Evolutionary conservation across 768 basidiomycete genomes (phyloP).

Genomic region (Trametes meyenii): DNA sequence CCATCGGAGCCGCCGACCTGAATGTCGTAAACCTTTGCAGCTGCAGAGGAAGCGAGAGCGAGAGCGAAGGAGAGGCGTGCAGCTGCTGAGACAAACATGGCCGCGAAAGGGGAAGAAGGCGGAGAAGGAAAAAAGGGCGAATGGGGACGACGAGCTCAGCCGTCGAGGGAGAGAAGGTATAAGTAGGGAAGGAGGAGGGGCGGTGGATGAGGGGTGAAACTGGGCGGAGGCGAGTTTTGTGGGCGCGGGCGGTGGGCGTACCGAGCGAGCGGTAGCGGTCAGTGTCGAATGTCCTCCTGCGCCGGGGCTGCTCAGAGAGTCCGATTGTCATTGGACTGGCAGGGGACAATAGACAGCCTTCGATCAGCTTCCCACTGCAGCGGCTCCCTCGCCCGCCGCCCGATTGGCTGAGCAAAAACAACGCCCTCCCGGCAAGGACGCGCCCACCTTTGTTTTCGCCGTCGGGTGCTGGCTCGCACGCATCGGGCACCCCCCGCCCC

Average conservation of each 20-base stretch:
- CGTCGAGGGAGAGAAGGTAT: constrained; percentile 29
- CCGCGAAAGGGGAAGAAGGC: constrained; percentile 8
- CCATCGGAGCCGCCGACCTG: constrained; percentile 54
- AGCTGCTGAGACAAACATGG: constrained; percentile 19
- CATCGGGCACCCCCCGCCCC: too few species aligned
- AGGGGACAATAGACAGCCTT: constrained; percentile 5
- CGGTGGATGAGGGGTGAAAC: constrained; percentile 24
- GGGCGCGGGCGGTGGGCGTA: constrained; percentile 7
- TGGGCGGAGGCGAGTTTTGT: constrained; percentile 16
- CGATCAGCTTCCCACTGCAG: constrained; percentile 9
- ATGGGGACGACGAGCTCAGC: constrained; percentile 40
- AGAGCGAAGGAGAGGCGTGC: constrained; percentile 46
- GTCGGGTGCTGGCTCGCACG: background rate
- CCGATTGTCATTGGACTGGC: too few species aligned
- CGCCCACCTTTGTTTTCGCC: background rate
- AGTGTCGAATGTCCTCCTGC: background rate
- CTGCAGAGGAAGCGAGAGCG: constrained; percentile 51
- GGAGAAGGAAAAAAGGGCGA: constrained; percentile 41
- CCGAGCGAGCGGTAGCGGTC: constrained; percentile 15
- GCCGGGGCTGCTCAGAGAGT: background rate
- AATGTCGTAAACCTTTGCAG: constrained; percentile 53
- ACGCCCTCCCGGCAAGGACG: constrained; percentile 1
- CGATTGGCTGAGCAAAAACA: constrained; percentile 18
- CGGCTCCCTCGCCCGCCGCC: background rate
- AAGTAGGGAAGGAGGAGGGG: constrained; percentile 28